Conservation (phyloP, 2,329 filamentous ascomycete genomes). For the Alternaria tenuissima region DNA sequence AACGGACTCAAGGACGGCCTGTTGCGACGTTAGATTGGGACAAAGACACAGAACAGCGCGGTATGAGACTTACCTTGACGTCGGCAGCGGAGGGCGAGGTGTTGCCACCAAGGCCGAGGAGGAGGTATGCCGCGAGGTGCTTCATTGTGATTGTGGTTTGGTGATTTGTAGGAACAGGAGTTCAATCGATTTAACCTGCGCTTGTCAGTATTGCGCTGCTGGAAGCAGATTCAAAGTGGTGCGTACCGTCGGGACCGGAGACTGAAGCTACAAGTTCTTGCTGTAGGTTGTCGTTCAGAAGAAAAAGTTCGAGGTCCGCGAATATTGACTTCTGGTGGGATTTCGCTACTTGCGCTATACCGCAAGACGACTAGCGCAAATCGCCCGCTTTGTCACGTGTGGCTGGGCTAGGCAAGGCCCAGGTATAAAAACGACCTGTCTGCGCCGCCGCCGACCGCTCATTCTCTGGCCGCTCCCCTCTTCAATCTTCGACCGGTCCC, state of each 20-base stretch:
- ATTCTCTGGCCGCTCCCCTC: constrained; percentile 31
- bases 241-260: constrained; percentile 86
- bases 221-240: not conserved
- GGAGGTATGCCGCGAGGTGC: constrained; percentile 99
- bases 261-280: constrained; percentile 97
- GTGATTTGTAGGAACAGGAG: constrained; percentile 72
- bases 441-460: constrained; percentile 36
- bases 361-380: constrained; percentile 9
- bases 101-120: constrained; percentile 94
- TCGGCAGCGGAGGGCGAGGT: constrained; percentile 83
- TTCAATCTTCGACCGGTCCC: constrained; percentile 24
- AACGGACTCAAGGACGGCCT: constrained; percentile 90
- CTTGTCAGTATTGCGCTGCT: constrained; percentile 29
- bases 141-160: constrained; percentile 80
- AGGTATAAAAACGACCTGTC: constrained; percentile 32
- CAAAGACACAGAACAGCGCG: not conserved
- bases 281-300: constrained; percentile 39
- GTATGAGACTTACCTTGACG: constrained; percentile 59
- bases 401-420: constrained; percentile 16
- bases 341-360: constrained; percentile 17
- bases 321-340: constrained; percentile 27
- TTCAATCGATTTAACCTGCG: constrained; percentile 85
- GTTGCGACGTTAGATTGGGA: constrained; percentile 19
- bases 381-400: constrained; percentile 25
- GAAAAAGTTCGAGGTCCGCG: constrained; percentile 43